Conservation (phyloP, 345 rosid genomes). For the Clausena lansium region DNA sequence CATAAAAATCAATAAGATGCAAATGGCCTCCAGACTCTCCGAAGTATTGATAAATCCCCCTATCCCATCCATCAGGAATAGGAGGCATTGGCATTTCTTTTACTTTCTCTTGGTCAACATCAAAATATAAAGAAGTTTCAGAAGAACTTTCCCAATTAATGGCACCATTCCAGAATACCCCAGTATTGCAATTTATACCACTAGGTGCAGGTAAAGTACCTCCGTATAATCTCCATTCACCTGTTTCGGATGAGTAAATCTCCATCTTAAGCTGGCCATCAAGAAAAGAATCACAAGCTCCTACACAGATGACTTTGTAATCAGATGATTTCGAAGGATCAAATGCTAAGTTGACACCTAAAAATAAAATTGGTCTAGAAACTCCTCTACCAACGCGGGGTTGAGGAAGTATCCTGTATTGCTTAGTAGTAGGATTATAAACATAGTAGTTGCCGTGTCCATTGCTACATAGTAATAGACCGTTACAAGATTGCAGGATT, state of each 20-base stretch:
- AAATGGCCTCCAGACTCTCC: slow-evolving; percentile 30
- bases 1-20: slow-evolving; percentile 26
- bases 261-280: not conserved
- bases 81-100: slow-evolving; percentile 31
- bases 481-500: too few relatives aligned
- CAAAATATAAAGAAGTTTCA: slow-evolving; percentile 20
- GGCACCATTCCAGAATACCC: slow-evolving; percentile 16
- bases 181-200: not conserved
- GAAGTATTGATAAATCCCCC: slow-evolving; percentile 11
- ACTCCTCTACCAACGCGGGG: too few relatives aligned
- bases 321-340: too few relatives aligned
- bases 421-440: too few relatives aligned
- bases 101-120: slow-evolving; percentile 27
- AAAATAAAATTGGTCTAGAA: too few relatives aligned
- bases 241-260: slow-evolving; percentile 38
- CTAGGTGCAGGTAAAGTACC: slow-evolving; percentile 2
- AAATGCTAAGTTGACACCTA: too few relatives aligned
- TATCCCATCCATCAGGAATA: slow-evolving; percentile 14
- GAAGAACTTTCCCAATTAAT: slow-evolving; percentile 32
- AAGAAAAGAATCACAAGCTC: not conserved
- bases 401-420: too few relatives aligned
- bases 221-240: slow-evolving; percentile 32
- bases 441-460: too few relatives aligned
- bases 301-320: not conserved
- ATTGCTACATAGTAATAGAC: too few relatives aligned